These are phyloP conservation scores for Neurospora cerealis DNA, from an alignment of 495 filamentous ascomycete genomes.

Conservation along the genomic window DNA sequence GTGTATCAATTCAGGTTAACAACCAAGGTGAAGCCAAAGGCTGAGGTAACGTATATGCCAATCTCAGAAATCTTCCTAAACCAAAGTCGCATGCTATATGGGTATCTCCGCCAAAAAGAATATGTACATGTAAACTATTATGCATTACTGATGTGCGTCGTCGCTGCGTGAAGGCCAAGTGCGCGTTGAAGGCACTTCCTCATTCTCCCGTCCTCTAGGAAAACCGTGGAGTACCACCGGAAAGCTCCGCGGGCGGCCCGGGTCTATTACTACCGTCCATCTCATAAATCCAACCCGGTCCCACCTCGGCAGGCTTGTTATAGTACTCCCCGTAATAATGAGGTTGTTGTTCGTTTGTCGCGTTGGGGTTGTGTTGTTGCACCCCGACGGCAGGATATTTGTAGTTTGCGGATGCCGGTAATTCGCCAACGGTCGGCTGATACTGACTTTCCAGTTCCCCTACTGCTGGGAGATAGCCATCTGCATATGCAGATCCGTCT, in stretches of 20 bases:
- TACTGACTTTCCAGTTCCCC: neutral
- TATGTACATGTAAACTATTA: neutral
- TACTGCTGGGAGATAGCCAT: neutral
- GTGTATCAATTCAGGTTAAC: no score
- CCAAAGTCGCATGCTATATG: neutral
- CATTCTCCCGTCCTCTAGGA: neutral
- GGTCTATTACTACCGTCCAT: neutral
- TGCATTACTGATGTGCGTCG: neutral
- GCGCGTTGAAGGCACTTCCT: neutral
- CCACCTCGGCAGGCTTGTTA: neutral
- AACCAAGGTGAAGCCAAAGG: no score
- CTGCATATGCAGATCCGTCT: neutral
- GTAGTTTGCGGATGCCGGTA: neutral
- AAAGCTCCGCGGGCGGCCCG: neutral
- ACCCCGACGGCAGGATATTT: neutral
- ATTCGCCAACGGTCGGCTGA: neutral
- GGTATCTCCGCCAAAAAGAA: neutral
- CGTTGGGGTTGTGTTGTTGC: neutral
- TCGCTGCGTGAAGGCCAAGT: neutral
- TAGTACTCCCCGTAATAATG: neutral
- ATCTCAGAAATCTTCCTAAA: neutral
- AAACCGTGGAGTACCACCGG: neutral
- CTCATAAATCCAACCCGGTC: neutral
- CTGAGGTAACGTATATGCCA: neutral
- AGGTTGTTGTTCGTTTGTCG: neutral